A percentile compares a stretch with the other conserved stretches of the same genome.
Conservation (phyloP, 2,329 filamentous ascomycete species). For the Talaromyces sp. region DNA sequence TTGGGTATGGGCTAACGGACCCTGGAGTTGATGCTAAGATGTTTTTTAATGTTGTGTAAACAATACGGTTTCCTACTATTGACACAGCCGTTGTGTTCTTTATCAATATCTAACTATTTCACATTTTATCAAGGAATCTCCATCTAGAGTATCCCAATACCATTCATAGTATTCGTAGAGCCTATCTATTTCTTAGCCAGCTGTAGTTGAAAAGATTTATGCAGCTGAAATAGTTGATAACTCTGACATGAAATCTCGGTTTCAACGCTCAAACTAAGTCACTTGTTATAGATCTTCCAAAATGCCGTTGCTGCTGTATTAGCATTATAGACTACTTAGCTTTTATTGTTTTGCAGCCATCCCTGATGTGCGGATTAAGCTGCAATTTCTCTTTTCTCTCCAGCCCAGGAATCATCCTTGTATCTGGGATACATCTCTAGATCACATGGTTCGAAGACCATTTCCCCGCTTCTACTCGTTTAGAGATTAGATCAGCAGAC, state of each 20-base stretch:
- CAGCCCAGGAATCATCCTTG: too few relatives aligned
- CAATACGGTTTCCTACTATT: neutral
- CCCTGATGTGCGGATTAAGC: neutral
- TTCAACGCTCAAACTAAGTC: neutral
- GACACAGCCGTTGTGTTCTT: neutral
- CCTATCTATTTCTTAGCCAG: neutral
- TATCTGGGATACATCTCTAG: too few relatives aligned
- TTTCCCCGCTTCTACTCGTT: constrained; percentile 1
- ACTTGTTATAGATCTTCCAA: neutral
- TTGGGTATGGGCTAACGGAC: neutral
- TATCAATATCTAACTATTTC: neutral
- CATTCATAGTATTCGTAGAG: neutral
- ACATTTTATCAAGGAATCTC: neutral
- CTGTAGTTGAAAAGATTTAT: neutral
- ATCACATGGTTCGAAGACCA: neutral
- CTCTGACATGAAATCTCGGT: neutral
- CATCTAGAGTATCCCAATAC: neutral
- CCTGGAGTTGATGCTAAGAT: neutral
- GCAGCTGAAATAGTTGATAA: neutral
- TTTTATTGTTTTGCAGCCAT: neutral
- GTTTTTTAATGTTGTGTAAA: neutral
- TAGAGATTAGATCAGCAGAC: neutral
- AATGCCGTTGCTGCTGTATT: neutral
- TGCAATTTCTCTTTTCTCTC: neutral
- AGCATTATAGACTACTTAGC: neutral